Conservation (phyloP, 345 rosid species). For the Brassica napus region Da-Ae NC_063451.1:41435501-41436000, state of each 20-base stretch:
- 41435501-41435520: constrained; percentile 75
- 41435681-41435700: constrained; percentile 10
- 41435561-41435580: constrained; percentile 87
- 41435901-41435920: constrained; percentile 84
- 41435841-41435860: constrained; percentile 89
- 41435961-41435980: not conserved
- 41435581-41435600: constrained; percentile 96
- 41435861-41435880: constrained; percentile 80
- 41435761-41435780: constrained; percentile 98
- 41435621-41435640: constrained; percentile 99
- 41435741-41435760: constrained; percentile 93
- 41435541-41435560: constrained; percentile 60
- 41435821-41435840: constrained; percentile 76
- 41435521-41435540: constrained; percentile 43
- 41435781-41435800: constrained; percentile 79
- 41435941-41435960: constrained; percentile 72
- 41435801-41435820: constrained; percentile 70
- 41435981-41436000: not conserved
- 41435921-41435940: constrained; percentile 87
- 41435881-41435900: constrained; percentile 77
- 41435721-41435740: constrained; percentile 65
- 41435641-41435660: constrained; percentile 12
- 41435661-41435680: not conserved
- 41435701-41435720: constrained; percentile 2
- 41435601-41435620: constrained; percentile 98